Percentiles rank a stretch among this genome's conserved stretches.
These are phyloP conservation scores for Starmerella stigmatis DNA, from an alignment of 805 yeast genomes.

Conservation along the genomic window DNA sequence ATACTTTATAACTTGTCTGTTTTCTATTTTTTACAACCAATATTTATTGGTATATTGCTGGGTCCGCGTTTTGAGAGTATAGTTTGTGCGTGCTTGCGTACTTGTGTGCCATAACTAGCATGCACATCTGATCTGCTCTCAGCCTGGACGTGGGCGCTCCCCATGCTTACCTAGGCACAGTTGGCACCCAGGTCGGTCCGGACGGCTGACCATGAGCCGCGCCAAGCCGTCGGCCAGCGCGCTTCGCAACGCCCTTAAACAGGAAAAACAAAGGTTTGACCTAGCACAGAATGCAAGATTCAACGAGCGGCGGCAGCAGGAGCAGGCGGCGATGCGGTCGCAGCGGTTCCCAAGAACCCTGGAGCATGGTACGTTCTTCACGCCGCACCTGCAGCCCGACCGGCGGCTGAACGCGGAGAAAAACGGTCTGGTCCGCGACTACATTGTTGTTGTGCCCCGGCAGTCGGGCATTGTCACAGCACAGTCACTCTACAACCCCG, in stretches of 20 bases:
- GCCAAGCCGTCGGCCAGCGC: constrained; percentile 8
- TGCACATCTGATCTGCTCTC: too few species aligned
- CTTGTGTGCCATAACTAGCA: too few species aligned
- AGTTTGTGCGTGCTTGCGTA: too few species aligned
- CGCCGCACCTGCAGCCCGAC: constrained; percentile 32
- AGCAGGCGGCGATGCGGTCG: background rate
- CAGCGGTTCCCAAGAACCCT: constrained; percentile 29
- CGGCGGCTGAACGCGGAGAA: background rate
- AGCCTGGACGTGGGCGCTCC: background rate
- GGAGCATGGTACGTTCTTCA: constrained; percentile 37
- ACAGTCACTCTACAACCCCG: constrained; percentile 6
- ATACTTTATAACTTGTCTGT: too few species aligned
- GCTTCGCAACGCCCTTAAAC: constrained; percentile 12
- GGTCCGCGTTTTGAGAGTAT: too few species aligned
- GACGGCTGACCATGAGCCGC: background rate
- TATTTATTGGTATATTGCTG: too few species aligned
- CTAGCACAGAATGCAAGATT: background rate
- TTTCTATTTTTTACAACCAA: too few species aligned
- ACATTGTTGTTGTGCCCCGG: constrained; percentile 14
- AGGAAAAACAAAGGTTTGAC: constrained; percentile 13
- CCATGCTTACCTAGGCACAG: background rate
- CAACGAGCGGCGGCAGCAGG: background rate
- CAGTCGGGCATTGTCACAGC: constrained; percentile 3
- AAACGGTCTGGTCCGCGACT: constrained; percentile 5
- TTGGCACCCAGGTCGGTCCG: background rate